Base-by-base conservation (phyloP, 2,329 filamentous ascomycete genomes). In the Eutypella sp. region DNA sequence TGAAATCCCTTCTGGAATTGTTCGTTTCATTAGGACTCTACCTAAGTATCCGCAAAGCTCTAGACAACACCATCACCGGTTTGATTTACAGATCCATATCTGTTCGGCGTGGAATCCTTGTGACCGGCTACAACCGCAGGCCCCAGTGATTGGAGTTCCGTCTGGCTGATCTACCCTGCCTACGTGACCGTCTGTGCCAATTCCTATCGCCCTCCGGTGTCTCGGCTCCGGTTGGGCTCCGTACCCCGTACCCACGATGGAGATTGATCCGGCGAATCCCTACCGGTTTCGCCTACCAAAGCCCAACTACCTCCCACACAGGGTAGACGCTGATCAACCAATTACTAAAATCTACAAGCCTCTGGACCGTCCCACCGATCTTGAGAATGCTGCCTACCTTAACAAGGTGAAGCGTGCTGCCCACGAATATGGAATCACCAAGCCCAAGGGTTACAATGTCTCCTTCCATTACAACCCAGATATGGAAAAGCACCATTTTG, bases 401-500 rank as follows among this genome's bases (percentile, higher is more conserved):
- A 72, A 71, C 60, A 79, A 80, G 63, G 78, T 77, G 65, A 78
- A 78, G 61, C 74, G 73, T 44, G 66, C 73, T 19, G 78, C 77
- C 20, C 70, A 76, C 48, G 72, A 78, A 42, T 77, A 88, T 66
- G 85, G 83, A 55, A 88, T 96, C 59, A 81, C 82, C 43, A 79
- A 83, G 29, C 91, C 92, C 2, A 84, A 86, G 61, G 91, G 90
- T 56, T 91, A 95, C 69, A 90, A 79, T 25, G 92, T 99, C 40
- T 96, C 92, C 9, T 97, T 91, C 69, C 93, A 99, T 66, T 89
- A 90, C 70, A 96, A 96, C 60, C 88, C 91, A 2, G 84, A 89
- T 49, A 95, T 97, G 64, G 93, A 99, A 70, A 87, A 87, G 63
- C 92, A 97, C 68, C 93, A 99, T 67, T 99, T 99, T 66, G 93